Base-by-base conservation (phyloP, 345 rosid genomes). In the Arabis hirsuta region DNA sequence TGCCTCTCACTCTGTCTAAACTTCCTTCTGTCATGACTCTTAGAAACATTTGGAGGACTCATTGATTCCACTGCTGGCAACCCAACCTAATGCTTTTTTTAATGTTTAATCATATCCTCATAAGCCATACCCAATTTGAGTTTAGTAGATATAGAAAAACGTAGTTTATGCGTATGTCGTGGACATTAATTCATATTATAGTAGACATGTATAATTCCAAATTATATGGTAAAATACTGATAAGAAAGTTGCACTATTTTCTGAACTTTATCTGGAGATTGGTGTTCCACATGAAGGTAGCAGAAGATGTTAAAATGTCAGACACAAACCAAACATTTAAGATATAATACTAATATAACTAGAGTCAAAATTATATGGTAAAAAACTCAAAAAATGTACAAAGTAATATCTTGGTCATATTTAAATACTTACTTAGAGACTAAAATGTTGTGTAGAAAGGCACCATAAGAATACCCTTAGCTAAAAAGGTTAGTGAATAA, bases 371-470 rank as follows among this genome's bases (percentile, higher is more conserved):
- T 65, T 2, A 73, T 65, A 65, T 65, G 9, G 38, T 56, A 36
- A 50, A 20, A 50, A 36, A 56, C 3, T 0, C 6, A 16, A 9
- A 9, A 57, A 36, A 65, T 42, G 39, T 58, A 22, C n/a, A 41
- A 65, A 65, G 39, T 39, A 7, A 4, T 64, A 42, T 65, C 26
- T 57, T 57, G 46, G 61, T 57, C 67, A 50, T 58, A 9, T 42
- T 48, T 48, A 66, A 65, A 39, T 50, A 41, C 13, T 34, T 32
- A 48, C 9, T 9, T 73, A 67, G 61, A 66, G 61, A 13, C 61
- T 66, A 50, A 39, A 41, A 41, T 65, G 66, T 10, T 50, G 53
- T 41, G 36, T 73, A 65, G 72, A 65, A 50, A 56, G 60, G 53
- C 67, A 73, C 39, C 60, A 56, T 65, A 47, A 12, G 44, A 55